Conservation (phyloP, 2,329 filamentous ascomycete species). For the Aspergillus sp. region DNA sequence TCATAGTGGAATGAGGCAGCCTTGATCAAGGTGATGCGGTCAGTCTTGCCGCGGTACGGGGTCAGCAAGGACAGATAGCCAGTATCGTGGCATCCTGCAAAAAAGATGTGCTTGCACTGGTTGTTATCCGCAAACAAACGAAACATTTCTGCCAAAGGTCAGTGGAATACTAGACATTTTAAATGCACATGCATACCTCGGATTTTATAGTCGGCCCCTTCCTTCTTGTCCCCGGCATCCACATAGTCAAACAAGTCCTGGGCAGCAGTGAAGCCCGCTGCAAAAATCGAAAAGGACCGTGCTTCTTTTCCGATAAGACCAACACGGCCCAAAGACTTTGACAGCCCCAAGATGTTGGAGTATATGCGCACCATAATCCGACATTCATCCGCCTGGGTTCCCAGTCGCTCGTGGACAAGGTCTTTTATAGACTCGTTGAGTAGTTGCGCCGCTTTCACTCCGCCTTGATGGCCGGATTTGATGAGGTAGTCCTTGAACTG, state of each 20-base stretch:
- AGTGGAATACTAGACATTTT: not conserved
- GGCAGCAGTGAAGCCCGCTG: slow-evolving; percentile 57
- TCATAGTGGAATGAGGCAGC: slow-evolving; percentile 54
- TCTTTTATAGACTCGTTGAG: slow-evolving; percentile 53
- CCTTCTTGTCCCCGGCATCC: slow-evolving; percentile 61
- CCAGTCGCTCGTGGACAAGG: slow-evolving; percentile 43
- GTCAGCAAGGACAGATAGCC: slow-evolving; percentile 59
- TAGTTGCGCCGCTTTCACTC: slow-evolving; percentile 54
- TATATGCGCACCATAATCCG: slow-evolving; percentile 58
- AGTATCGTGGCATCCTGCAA: slow-evolving; percentile 62
- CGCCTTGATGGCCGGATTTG: slow-evolving; percentile 52
- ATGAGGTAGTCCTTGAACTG: slow-evolving; percentile 61
- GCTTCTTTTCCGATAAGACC: slow-evolving; percentile 56
- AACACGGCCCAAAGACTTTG: slow-evolving; percentile 49
- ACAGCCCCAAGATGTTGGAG: slow-evolving; percentile 55
- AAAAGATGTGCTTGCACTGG: slow-evolving; percentile 65
- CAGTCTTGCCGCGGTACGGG: slow-evolving; percentile 50
- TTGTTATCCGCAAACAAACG: slow-evolving; percentile 56
- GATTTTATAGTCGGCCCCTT: slow-evolving; percentile 61
- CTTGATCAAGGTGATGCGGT: slow-evolving; percentile 57
- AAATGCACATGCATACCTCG: slow-evolving; percentile 39
- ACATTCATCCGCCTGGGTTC: slow-evolving; percentile 51
- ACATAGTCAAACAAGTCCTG: slow-evolving; percentile 62
- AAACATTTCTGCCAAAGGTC: slow-evolving; percentile 33
- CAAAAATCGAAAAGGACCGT: slow-evolving; percentile 56